These are phyloP conservation scores for Noccaea caerulescens DNA, from an alignment of 345 rosid genomes.

Conservation along the genomic window DNA sequence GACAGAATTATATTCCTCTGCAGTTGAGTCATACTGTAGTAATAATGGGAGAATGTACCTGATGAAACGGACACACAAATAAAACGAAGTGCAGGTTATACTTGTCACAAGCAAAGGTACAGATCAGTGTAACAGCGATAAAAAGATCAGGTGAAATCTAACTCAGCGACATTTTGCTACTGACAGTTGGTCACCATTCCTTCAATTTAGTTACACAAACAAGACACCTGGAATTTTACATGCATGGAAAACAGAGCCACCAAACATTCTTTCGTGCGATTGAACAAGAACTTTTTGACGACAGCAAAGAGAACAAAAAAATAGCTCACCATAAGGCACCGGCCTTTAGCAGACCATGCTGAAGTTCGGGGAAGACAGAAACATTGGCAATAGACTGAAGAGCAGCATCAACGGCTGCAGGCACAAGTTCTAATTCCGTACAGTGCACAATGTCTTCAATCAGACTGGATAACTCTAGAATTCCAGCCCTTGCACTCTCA, in stretches of 20 bases:
- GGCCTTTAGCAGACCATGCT: conserved; percentile 79
- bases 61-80: conserved; percentile 41
- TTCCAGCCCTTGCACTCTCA: conserved; percentile 85
- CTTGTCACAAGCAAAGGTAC: conserved; percentile 17
- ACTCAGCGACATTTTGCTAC: background rate
- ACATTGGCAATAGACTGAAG: conserved; percentile 83
- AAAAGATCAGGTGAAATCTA: conserved; percentile 8
- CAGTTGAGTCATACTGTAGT: conserved; percentile 98
- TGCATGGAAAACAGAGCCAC: conserved; percentile 20
- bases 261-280: conserved; percentile 1
- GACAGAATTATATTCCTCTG: conserved; percentile 71
- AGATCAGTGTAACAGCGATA: conserved; percentile 14
- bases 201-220: conserved; percentile 8
- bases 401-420: conserved; percentile 94
- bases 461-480: conserved; percentile 72
- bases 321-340: conserved; percentile 87
- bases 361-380: conserved; percentile 85
- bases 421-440: conserved; percentile 88
- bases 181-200: background rate
- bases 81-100: conserved; percentile 18
- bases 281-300: conserved; percentile 6
- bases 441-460: conserved; percentile 93
- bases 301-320: conserved; percentile 4
- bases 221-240: conserved; percentile 11
- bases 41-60: conserved; percentile 94